Percentiles rank a stretch among this genome's conserved stretches.
Evolutionary conservation across 1,284 basidiomycete species (phyloP).

Genomic region (Cryptococcus sp.): DNA sequence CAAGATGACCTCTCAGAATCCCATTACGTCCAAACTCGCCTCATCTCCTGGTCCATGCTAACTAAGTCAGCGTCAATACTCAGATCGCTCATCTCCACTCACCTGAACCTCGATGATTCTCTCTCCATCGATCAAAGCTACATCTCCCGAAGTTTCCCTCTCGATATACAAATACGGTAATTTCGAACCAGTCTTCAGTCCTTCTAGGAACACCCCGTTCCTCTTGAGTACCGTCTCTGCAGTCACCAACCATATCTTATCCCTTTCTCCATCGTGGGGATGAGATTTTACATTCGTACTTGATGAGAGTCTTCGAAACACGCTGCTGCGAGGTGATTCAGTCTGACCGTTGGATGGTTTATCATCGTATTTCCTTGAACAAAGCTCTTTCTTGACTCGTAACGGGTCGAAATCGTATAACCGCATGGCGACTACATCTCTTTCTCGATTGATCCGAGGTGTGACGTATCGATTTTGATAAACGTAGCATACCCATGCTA

Average conservation of each 20-base stretch:
- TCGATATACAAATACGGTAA: slow-evolving; percentile 36
- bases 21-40: no score
- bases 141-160: slow-evolving; percentile 15
- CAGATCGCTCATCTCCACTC: slow-evolving; percentile 9
- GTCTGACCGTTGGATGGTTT: neutral
- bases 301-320: neutral
- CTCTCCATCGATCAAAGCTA: slow-evolving; percentile 41
- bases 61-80: no score
- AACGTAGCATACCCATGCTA: slow-evolving; percentile 47
- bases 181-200: slow-evolving; percentile 24
- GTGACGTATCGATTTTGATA: slow-evolving; percentile 43
- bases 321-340: neutral
- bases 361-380: slow-evolving; percentile 10
- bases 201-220: slow-evolving; percentile 8
- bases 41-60: no score
- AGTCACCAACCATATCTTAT: slow-evolving; percentile 23
- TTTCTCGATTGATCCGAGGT: slow-evolving; percentile 1
- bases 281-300: neutral
- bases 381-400: slow-evolving; percentile 27
- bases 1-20: no score
- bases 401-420: slow-evolving; percentile 45
- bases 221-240: slow-evolving; percentile 19
- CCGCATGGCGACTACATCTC: slow-evolving; percentile 12
- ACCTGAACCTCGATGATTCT: slow-evolving; percentile 36
- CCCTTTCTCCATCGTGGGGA: slow-evolving; percentile 12